Evolutionary conservation across 2,329 filamentous ascomycete genomes (phyloP), one percentile per base, ranked within the genome.

Genomic region (Bipolaris oryzae): DNA sequence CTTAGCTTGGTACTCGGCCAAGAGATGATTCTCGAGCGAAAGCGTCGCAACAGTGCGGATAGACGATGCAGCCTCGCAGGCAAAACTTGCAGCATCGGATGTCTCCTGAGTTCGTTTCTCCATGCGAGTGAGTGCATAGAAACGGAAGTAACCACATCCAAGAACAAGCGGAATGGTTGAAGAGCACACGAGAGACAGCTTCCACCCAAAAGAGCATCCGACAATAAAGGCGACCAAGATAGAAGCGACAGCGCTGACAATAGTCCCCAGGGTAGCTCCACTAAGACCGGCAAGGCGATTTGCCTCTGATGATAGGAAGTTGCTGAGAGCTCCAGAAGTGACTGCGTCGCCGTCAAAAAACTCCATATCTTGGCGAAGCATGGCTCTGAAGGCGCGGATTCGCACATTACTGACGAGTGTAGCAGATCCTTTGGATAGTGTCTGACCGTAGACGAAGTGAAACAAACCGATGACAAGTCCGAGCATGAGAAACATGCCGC

Each of bases 11-110:
- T 98, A 99, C 50, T 89, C 82, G 3, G 76, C 69, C 66, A 91
- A 84, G 1, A 98, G 91, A 70, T 96, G 91, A 0, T 84, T 77
- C 77, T 99, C 95, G 7, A 94, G 87, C 0, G 93, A 97, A 35
- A 98, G 83, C 2, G 92, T 90, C 3, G 93, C 94, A n/a, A 98
- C 94, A 3, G 95, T 98, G 51, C 94, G 90, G 66, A 98, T 97
- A 5, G 93, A 91, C 1, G 91, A 93, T 21, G 95, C 96, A 41
- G 94, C 93, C 76, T 99, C 95, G 53, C 93, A 96, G 9, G 95
- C 95, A 73, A 90, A 98, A 48, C 88, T 89, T 5, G 94, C 94
- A 50, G 92, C 96, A 34, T 84, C 83, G 85, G 74, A 73, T 89
- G 87, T 72, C 96, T 97, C 2, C 90, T 91, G 64, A 80, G 82